Evolutionary conservation across 2,329 filamentous ascomycete genomes (phyloP).

Genomic region (Penicillium thymicola): DNA sequence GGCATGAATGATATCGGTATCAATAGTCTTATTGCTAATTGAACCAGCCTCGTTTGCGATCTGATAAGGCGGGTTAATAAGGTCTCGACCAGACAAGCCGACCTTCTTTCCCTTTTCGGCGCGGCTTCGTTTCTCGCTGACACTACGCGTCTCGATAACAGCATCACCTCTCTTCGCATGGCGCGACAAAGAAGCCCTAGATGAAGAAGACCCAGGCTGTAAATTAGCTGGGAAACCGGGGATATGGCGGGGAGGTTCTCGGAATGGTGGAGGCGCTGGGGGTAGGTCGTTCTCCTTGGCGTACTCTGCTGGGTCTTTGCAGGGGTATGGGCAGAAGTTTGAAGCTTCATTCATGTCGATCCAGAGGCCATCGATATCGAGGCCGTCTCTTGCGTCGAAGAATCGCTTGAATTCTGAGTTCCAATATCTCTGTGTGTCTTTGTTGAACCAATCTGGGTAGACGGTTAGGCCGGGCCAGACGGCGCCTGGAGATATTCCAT

Average conservation of each 20-base stretch:
- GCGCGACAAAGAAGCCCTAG: background rate
- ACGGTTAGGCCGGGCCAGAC: conserved; percentile 74
- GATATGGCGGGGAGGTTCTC: conserved; percentile 61
- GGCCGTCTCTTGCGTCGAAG: conserved; percentile 61
- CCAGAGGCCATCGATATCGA: conserved; percentile 76
- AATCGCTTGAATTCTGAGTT: conserved; percentile 63
- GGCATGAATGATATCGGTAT: conserved; percentile 63
- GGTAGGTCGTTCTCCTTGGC: conserved; percentile 44
- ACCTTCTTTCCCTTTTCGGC: conserved; percentile 41
- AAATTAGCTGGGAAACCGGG: conserved; percentile 67
- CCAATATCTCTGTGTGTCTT: conserved; percentile 66
- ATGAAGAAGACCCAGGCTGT: conserved; percentile 50
- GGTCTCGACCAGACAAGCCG: conserved; percentile 61
- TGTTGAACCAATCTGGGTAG: conserved; percentile 75
- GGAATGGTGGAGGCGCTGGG: conserved; percentile 60
- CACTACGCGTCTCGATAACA: background rate
- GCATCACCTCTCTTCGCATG: background rate
- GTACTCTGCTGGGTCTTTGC: conserved; percentile 54
- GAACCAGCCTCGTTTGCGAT: conserved; percentile 61
- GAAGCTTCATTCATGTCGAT: conserved; percentile 66
- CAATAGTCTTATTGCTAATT: conserved; percentile 57
- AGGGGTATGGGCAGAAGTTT: conserved; percentile 57
- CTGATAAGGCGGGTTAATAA: conserved; percentile 62
- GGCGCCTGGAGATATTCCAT: conserved; percentile 48
- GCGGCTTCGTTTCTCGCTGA: background rate